Base-by-base conservation (phyloP, 495 filamentous ascomycete genomes). In the Penicillium argentinense region DNA sequence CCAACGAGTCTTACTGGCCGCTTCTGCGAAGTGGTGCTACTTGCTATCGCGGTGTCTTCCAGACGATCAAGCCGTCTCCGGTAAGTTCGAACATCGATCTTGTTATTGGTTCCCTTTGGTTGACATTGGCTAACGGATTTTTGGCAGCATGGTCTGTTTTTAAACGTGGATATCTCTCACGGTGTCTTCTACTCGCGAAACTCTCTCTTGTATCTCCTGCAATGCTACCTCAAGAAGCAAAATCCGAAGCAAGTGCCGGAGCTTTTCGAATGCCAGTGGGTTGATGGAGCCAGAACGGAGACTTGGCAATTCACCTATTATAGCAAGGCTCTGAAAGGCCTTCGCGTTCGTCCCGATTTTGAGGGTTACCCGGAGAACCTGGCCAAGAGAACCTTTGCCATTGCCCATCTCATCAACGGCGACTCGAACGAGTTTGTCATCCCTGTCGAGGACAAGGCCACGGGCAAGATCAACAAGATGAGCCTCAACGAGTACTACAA, bases 11-110 rank as follows among this genome's bases (percentile, higher is more conserved):
- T 5, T 32, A 49, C 17, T 45, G 17, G 12, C 47, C 45, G 17
- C 45, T 51, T 11, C 16, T 28, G 18, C 40, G 45, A 17, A 68
- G 68, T 29, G 84, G 84, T 32, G 76, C 92, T 14, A 80, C 89
- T 47, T 87, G 86, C 11, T 82, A 88, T 72, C 92, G 91, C 55
- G 91, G 90, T 32, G 83, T 90, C 21, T 97, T 93, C 49, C 77
- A 88, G 26, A 86, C 89, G 9, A 82, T 95, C 42, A 80, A 88
- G 33, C 72, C 88, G 7, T 84, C 78, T 36, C 63, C 79, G 51
- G 79, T 80, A 73, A 73, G 72, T 49, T 14, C 9, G 4, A 22
- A n/a, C n/a, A n/a, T n/a, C n/a, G n/a, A n/a, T n/a, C n/a, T n/a
- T n/a, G n/a, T n/a, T n/a, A n/a, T n/a, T n/a, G n/a, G n/a, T n/a